Percentiles rank a stretch among this genome's conserved stretches.
phyloP scores from a whole-genome alignment of 2,329 filamentous ascomycete genomes.

The Verticillium nubilum region DNA sequence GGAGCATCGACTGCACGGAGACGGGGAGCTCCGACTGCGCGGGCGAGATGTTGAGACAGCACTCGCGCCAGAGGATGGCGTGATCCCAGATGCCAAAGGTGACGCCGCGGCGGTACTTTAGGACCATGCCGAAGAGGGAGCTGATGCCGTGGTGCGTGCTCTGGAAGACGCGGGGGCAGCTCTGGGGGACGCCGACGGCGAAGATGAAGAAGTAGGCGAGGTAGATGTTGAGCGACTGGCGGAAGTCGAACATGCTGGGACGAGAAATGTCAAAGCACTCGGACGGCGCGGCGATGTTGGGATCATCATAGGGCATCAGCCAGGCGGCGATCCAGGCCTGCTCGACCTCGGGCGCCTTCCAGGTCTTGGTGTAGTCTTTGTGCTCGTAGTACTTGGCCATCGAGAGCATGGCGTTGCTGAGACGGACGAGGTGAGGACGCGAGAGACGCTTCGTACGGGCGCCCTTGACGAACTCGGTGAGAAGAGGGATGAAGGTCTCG shows the following conservation, averaged over 20 bases:
- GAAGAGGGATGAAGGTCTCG: conserved; percentile 46
- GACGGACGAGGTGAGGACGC: conserved; percentile 36
- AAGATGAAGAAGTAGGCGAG: conserved; percentile 49
- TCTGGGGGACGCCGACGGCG: conserved; percentile 50
- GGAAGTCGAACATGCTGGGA: conserved; percentile 27
- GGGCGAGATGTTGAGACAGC: conserved; percentile 41
- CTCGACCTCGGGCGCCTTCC: conserved; percentile 39
- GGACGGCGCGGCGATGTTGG: conserved; percentile 24
- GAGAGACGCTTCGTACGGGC: conserved; percentile 38
- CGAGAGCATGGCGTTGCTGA: conserved; percentile 41
- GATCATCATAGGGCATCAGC: conserved; percentile 34
- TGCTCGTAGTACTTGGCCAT: conserved; percentile 46
- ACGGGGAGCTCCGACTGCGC: conserved; percentile 42
- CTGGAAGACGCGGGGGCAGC: conserved; percentile 55
- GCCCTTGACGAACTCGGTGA: conserved; percentile 43
- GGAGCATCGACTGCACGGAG: conserved; percentile 40
- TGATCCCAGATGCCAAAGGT: conserved; percentile 61
- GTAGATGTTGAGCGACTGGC: conserved; percentile 27
- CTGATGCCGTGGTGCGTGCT: conserved; percentile 58
- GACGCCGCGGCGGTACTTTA: conserved; percentile 54
- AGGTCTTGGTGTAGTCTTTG: conserved; percentile 43
- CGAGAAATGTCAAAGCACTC: conserved; percentile 26
- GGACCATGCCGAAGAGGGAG: conserved; percentile 55
- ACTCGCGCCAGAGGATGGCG: conserved; percentile 56
- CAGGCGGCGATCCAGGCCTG: conserved; percentile 43